Conservation (phyloP, 2,329 filamentous ascomycete genomes). For the Exophiala xenobiotica region DNA sequence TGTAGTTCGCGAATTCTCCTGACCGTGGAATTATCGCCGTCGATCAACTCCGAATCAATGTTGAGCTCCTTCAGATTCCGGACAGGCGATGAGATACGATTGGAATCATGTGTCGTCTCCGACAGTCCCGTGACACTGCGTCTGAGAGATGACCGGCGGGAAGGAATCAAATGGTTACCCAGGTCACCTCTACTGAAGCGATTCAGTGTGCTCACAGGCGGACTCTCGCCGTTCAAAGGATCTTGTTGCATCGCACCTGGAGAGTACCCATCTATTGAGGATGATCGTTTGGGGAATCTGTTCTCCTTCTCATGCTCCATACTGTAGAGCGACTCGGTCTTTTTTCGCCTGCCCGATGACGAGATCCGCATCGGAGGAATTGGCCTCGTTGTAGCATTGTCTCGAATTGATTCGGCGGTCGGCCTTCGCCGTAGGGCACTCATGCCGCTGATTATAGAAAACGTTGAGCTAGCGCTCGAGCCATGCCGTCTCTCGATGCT, state of each 20-base stretch:
- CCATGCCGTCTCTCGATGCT: conserved; percentile 25
- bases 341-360: conserved; percentile 20
- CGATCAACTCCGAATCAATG: conserved; percentile 40
- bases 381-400: conserved; percentile 16
- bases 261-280: conserved; percentile 20
- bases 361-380: conserved; percentile 19
- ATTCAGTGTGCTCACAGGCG: conserved; percentile 13
- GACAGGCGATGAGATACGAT: conserved; percentile 50
- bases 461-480: conserved; percentile 23
- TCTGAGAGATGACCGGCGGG: conserved; percentile 50
- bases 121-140: conserved; percentile 59
- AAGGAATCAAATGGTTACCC: conserved; percentile 47
- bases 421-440: conserved; percentile 13
- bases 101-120: conserved; percentile 57
- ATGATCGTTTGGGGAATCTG: conserved; percentile 11
- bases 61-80: conserved; percentile 42
- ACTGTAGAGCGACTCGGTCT: conserved; percentile 22
- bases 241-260: conserved; percentile 4
- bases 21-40: conserved; percentile 57
- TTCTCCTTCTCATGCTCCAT: conserved; percentile 23
- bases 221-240: conserved; percentile 9
- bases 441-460: conserved; percentile 23
- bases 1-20: conserved; percentile 58
- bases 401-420: conserved; percentile 19
- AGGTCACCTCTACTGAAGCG: conserved; percentile 25